These are phyloP conservation scores for Pichia sp. DNA, from an alignment of 1,139 yeast species.

Conservation along the genomic window DNA sequence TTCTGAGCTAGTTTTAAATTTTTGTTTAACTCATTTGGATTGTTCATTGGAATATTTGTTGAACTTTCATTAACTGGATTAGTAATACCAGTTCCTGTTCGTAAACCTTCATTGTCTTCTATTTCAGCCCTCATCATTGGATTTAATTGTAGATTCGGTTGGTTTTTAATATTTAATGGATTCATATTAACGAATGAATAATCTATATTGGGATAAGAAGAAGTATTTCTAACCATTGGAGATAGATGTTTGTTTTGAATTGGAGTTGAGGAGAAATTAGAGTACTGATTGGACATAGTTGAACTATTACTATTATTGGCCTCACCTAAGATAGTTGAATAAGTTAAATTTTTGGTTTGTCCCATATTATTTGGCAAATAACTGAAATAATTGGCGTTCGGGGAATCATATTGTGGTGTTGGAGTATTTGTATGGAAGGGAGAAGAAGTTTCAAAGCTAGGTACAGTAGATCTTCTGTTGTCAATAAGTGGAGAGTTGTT, in stretches of 20 bases:
- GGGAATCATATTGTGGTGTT: constrained; percentile 8
- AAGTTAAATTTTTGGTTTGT: constrained; percentile 1
- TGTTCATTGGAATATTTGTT: neutral
- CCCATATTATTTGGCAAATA: neutral
- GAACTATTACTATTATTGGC: neutral
- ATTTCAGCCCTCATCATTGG: neutral
- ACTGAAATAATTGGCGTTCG: constrained; percentile 4
- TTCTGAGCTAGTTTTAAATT: too few relatives aligned
- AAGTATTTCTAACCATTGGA: neutral
- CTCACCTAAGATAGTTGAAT: constrained; percentile 5
- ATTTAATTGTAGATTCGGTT: neutral
- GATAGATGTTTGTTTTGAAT: neutral
- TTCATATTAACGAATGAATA: neutral
- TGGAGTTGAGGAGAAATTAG: constrained; percentile 7
- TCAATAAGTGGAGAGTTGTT: constrained; percentile 4
- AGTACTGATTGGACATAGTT: constrained; percentile 1
- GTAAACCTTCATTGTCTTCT: neutral
- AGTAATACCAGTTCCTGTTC: neutral
- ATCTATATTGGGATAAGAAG: neutral
- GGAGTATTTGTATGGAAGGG: constrained; percentile 3
- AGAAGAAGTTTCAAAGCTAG: neutral
- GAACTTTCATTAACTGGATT: neutral
- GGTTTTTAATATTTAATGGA: neutral
- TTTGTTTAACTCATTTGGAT: too few relatives aligned
- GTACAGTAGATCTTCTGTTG: constrained; percentile 5